Percentiles rank a stretch among this genome's conserved stretches.
Evolutionary conservation across 2,329 filamentous ascomycete species (phyloP).

Genomic region (Epichloe sibirici): DNA sequence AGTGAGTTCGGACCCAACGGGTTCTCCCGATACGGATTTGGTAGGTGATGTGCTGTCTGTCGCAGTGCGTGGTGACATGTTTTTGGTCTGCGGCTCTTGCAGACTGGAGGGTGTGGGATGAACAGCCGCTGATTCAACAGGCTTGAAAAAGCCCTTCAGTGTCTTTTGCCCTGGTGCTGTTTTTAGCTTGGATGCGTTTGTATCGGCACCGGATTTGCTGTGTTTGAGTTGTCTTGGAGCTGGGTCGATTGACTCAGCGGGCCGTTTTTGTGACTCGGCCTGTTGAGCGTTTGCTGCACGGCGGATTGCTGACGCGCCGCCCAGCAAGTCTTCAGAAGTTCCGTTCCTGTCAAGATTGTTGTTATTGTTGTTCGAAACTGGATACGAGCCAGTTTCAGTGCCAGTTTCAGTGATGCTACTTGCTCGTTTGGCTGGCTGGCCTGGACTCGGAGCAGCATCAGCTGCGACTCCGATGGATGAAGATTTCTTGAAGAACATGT

Average conservation of each 20-base stretch:
- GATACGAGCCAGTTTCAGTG: not conserved
- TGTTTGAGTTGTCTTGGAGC: conserved; percentile 12
- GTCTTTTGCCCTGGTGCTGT: conserved; percentile 35
- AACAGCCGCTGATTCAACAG: conserved; percentile 17
- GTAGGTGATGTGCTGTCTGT: not conserved
- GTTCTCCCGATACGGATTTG: not conserved
- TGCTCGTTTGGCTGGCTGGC: not conserved
- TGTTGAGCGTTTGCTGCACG: not conserved
- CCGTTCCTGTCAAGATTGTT: not conserved
- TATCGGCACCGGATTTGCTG: conserved; percentile 12
- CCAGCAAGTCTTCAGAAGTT: not conserved
- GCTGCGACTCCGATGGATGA: not conserved
- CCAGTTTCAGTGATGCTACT: not conserved
- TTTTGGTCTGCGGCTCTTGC: not conserved
- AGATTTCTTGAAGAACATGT: conserved; percentile 61
- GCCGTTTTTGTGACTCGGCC: conserved; percentile 1
- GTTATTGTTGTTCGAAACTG: not conserved
- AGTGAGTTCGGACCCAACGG: not conserved
- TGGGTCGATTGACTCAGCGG: not conserved
- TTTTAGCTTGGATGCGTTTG: conserved; percentile 21
- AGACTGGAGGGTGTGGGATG: not conserved
- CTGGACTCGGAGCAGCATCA: not conserved
- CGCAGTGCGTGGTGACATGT: not conserved
- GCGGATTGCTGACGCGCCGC: not conserved
- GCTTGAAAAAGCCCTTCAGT: conserved; percentile 69